Evolutionary conservation across 192 early-diverging fungal species (phyloP).

Genomic region (Coemansia sp.): DNA sequence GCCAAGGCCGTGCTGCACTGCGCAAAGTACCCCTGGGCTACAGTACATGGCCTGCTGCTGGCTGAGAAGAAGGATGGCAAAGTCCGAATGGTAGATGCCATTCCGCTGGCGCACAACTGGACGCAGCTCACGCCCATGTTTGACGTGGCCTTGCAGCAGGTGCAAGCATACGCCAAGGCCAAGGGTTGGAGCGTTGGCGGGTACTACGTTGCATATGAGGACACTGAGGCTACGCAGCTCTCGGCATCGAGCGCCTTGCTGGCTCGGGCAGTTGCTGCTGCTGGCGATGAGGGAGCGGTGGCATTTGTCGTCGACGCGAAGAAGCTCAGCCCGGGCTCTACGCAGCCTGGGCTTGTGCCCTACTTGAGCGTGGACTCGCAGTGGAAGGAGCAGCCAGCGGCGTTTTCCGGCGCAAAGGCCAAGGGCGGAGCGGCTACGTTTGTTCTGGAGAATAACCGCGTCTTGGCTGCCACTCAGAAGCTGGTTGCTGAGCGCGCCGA

Average conservation of each 20-base stretch:
- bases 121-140: constrained; percentile 79
- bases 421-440: constrained; percentile 22
- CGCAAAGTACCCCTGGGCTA: constrained; percentile 75
- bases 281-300: constrained; percentile 16
- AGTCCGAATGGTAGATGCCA: constrained; percentile 62
- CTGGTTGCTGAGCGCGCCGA: constrained; percentile 45
- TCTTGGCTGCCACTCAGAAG: constrained; percentile 29
- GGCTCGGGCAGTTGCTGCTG: constrained; percentile 29
- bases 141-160: constrained; percentile 85
- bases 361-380: constrained; percentile 31
- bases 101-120: constrained; percentile 87
- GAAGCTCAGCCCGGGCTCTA: constrained; percentile 27
- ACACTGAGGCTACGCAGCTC: constrained; percentile 29
- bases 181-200: constrained; percentile 34
- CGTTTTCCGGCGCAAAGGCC: constrained; percentile 21
- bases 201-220: constrained; percentile 54
- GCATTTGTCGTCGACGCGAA: constrained; percentile 51
- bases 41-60: constrained; percentile 83
- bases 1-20: constrained; percentile 79
- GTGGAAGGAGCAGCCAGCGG: constrained; percentile 45
- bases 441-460: constrained; percentile 52
- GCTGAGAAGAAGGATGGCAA: constrained; percentile 40
- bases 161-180: constrained; percentile 42
- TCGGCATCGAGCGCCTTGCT: constrained; percentile 39
- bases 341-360: constrained; percentile 24